Conservation (phyloP, 148 eudicot genomes). For the Rhododendron williamsianum region DNA sequence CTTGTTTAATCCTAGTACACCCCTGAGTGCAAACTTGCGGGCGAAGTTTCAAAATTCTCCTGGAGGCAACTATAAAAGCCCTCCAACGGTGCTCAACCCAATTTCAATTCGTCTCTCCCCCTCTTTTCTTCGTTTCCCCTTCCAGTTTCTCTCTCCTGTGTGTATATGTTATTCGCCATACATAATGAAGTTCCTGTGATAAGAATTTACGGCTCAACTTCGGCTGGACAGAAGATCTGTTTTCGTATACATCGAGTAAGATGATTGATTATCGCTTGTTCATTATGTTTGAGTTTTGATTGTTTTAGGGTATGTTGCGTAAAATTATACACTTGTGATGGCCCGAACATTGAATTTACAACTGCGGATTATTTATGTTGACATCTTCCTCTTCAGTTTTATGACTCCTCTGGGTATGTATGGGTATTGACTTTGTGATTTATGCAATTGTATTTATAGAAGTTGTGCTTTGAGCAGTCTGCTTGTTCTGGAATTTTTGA, state of each 20-base stretch:
- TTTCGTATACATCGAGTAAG: conserved; percentile 79
- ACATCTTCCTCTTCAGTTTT: neutral
- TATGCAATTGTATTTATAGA: no score
- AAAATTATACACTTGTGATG: neutral
- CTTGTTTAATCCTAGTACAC: no score
- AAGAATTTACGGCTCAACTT: conserved; percentile 81
- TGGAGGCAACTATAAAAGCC: no score
- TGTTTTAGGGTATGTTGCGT: neutral
- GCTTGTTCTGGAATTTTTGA: neutral
- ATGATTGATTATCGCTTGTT: neutral
- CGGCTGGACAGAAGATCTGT: conserved; percentile 87
- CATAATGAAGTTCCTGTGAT: conserved; percentile 76
- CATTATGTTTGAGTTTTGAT: neutral
- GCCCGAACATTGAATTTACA: neutral
- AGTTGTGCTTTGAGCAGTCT: neutral
- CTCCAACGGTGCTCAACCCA: no score
- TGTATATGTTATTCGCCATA: no score
- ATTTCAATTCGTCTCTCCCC: no score
- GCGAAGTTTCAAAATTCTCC: no score
- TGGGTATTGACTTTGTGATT: neutral
- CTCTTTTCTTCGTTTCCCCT: no score
- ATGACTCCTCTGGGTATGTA: neutral
- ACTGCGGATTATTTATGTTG: neutral
- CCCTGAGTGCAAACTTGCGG: no score
- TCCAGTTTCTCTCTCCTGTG: no score